phyloP scores from a whole-genome alignment of 1,139 yeast species.

The Hansenula lynferdii region DNA sequence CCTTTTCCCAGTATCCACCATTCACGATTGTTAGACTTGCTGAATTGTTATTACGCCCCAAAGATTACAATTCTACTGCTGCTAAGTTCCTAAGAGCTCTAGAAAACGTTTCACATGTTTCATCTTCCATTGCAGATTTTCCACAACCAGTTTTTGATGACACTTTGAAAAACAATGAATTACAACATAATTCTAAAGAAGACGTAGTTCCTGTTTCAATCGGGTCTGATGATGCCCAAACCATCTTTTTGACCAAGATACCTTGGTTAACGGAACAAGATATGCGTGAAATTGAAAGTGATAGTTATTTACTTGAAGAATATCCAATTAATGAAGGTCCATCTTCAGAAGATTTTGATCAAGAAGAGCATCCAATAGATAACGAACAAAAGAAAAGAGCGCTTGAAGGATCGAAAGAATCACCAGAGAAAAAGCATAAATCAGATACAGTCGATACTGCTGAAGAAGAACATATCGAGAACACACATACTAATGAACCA shows the following conservation, averaged over 20 bases:
- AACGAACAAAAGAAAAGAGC: neutral
- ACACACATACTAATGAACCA: neutral
- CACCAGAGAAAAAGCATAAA: conserved; percentile 11
- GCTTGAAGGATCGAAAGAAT: conserved; percentile 2
- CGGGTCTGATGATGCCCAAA: conserved; percentile 21
- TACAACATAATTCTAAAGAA: too few species aligned
- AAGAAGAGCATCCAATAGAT: conserved; percentile 4
- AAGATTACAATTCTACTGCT: conserved; percentile 29
- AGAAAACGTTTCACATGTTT: conserved; percentile 28
- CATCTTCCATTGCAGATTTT: conserved; percentile 28
- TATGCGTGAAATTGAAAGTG: conserved; percentile 26
- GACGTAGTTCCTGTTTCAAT: conserved; percentile 3
- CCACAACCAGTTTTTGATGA: neutral
- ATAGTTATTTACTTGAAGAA: conserved; percentile 12
- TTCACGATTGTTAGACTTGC: conserved; percentile 53
- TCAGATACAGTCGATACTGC: too few species aligned
- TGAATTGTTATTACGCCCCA: conserved; percentile 44
- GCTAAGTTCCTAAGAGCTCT: conserved; percentile 35
- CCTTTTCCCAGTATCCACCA: conserved; percentile 43
- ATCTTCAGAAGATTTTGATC: conserved; percentile 22
- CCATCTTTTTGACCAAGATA: conserved; percentile 34
- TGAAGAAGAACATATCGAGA: conserved; percentile 15
- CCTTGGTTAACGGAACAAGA: conserved; percentile 40
- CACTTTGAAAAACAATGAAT: neutral
- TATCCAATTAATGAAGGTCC: conserved; percentile 24